Percentiles rank a stretch among this genome's conserved stretches.
Conservation (phyloP, 2,329 filamentous ascomycete genomes). For the Aspergillus neotritici region DNA sequence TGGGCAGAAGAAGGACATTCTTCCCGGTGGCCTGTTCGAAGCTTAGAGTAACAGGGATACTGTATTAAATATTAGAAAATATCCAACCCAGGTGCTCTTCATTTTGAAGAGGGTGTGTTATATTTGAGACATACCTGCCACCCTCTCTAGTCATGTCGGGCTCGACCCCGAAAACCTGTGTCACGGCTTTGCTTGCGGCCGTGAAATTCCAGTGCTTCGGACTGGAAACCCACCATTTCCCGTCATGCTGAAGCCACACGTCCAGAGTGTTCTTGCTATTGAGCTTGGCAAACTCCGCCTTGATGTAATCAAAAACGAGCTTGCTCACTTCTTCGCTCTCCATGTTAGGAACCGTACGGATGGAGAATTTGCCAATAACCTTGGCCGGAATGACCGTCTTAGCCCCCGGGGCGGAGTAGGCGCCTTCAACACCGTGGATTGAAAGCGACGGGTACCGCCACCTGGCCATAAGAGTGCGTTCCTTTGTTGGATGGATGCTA, state of each 20-base stretch:
- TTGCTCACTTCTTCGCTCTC: slow-evolving; percentile 83
- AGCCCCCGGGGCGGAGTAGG: slow-evolving; percentile 84
- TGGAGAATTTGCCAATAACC: slow-evolving; percentile 96
- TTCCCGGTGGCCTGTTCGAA: slow-evolving; percentile 98
- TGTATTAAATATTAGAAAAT: slow-evolving; percentile 33
- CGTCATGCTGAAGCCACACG: slow-evolving; percentile 76
- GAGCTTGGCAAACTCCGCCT: slow-evolving; percentile 78
- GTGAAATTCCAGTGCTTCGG: slow-evolving; percentile 99
- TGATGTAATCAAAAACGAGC: slow-evolving; percentile 75
- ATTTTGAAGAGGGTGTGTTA: slow-evolving; percentile 2
- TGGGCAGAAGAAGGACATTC: slow-evolving; percentile 90
- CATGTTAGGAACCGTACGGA: slow-evolving; percentile 97
- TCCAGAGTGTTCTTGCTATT: slow-evolving; percentile 88
- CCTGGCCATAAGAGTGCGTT: slow-evolving; percentile 86
- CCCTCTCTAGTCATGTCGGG: slow-evolving; percentile 96
- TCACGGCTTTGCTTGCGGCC: slow-evolving; percentile 89
- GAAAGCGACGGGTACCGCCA: slow-evolving; percentile 95
- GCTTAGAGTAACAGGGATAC: slow-evolving; percentile 92
- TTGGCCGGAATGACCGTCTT: slow-evolving; percentile 99
- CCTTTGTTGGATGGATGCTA: slow-evolving; percentile 81
- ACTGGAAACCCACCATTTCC: slow-evolving; percentile 98
- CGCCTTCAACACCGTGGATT: slow-evolving; percentile 90
- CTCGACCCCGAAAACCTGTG: slow-evolving; percentile 87
- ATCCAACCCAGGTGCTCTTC: background rate
- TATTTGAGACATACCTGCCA: slow-evolving; percentile 58